phyloP scores from a whole-genome alignment of 2,329 filamentous ascomycete genomes.

The Coleophoma crateriformis region DNA sequence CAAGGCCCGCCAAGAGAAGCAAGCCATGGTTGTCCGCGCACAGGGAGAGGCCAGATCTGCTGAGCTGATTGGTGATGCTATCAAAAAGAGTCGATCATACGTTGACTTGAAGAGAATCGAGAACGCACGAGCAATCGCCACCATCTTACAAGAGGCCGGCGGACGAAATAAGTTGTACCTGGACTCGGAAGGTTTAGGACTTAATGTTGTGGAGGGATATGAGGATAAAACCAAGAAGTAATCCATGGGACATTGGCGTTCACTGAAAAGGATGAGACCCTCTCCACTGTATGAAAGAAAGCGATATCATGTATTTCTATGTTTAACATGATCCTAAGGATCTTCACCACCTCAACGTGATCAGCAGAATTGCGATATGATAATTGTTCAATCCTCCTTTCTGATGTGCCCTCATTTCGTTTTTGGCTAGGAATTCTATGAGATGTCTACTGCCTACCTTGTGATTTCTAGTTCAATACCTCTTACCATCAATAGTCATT shows the following conservation, averaged over 20 bases:
- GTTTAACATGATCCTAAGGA: background rate
- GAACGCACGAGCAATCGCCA: conserved; percentile 87
- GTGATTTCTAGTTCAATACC: too few species aligned
- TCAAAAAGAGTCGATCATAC: conserved; percentile 99
- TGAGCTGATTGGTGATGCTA: conserved; percentile 95
- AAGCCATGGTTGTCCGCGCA: conserved; percentile 95
- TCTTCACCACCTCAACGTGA: too few species aligned
- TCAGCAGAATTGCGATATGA: too few species aligned
- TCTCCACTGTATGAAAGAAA: conserved; percentile 41
- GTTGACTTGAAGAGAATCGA: conserved; percentile 97
- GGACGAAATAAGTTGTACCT: conserved; percentile 92
- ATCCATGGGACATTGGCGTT: conserved; percentile 12
- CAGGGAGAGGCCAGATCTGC: conserved; percentile 98
- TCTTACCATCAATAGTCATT: too few species aligned
- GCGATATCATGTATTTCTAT: conserved; percentile 22
- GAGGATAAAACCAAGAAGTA: conserved; percentile 42
- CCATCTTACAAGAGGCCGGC: conserved; percentile 77
- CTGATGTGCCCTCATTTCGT: too few species aligned
- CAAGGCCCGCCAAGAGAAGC: conserved; percentile 98
- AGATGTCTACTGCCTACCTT: too few species aligned
- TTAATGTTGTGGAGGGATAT: conserved; percentile 68
- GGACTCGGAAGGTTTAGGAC: conserved; percentile 81
- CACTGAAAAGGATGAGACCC: conserved; percentile 24
- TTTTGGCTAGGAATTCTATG: too few species aligned
- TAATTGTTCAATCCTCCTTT: too few species aligned